Percentiles rank a stretch among this genome's conserved stretches.
Evolutionary conservation across 2,329 filamentous ascomycete species (phyloP).

Genomic region (Fragosphaeria purpurea): DNA sequence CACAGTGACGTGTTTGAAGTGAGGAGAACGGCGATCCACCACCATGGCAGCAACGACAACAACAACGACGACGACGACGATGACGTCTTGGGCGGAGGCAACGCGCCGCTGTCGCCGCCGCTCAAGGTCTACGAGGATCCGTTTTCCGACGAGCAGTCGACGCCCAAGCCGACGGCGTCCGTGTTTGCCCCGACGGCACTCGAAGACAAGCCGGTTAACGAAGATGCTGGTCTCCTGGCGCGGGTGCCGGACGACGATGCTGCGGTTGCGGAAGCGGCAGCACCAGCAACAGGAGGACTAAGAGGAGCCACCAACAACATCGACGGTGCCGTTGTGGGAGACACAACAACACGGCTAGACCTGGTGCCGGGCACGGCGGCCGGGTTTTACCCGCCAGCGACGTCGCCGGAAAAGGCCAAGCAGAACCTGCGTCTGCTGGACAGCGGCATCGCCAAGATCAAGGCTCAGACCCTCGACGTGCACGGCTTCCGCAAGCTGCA

Average conservation of each 20-base stretch:
- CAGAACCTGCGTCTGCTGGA: constrained; percentile 55
- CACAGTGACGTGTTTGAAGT: neutral
- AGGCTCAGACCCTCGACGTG: constrained; percentile 62
- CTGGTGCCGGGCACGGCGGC: constrained; percentile 11
- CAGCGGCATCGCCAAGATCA: constrained; percentile 65
- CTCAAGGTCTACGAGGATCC: constrained; percentile 56
- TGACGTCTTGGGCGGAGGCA: neutral
- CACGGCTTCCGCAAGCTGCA: constrained; percentile 74
- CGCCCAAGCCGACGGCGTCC: constrained; percentile 35
- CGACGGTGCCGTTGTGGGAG: neutral
- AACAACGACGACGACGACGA: constrained; percentile 2
- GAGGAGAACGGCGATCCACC: neutral
- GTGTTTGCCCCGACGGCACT: constrained; percentile 38
- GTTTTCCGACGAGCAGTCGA: constrained; percentile 38
- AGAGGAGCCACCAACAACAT: neutral
- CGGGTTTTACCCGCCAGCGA: neutral
- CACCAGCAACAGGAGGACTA: constrained; percentile 5
- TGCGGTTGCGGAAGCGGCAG: neutral
- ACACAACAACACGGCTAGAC: neutral
- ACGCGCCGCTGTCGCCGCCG: constrained; percentile 24
- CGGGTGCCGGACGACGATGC: constrained; percentile 12
- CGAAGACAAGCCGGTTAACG: constrained; percentile 51
- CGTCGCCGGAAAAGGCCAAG: constrained; percentile 42
- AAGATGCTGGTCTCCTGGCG: constrained; percentile 32
- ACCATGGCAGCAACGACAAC: too few species aligned